Conservation (phyloP, 352 stramenopile species). For the Globisporangium heterothallicum region DNA sequence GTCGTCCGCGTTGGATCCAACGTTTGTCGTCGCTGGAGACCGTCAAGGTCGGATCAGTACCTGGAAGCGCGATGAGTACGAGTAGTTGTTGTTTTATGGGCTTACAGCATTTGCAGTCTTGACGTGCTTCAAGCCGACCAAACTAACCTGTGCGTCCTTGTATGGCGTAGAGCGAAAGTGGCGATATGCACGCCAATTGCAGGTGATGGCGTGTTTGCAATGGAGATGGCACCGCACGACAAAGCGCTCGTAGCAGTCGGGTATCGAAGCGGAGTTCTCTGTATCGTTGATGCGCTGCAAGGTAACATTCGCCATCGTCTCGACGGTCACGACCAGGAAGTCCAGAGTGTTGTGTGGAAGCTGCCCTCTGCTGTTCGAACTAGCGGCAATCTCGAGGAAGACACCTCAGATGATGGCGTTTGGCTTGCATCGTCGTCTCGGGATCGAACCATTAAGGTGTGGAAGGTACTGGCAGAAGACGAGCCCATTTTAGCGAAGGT, state of each 20-base stretch:
- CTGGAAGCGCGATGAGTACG: constrained; percentile 55
- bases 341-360: constrained; percentile 53
- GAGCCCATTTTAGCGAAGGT: constrained; percentile 23
- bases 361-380: not conserved
- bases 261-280: constrained; percentile 63
- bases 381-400: not conserved
- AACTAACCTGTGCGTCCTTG: not conserved
- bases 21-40: constrained; percentile 57
- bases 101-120: constrained; percentile 6
- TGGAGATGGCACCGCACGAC: constrained; percentile 46
- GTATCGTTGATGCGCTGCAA: constrained; percentile 38
- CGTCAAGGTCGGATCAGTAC: constrained; percentile 48
- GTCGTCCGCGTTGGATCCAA: constrained; percentile 23
- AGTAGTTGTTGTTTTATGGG: not conserved
- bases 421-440: constrained; percentile 63
- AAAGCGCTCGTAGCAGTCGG: constrained; percentile 57
- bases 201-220: constrained; percentile 47
- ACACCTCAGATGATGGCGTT: not conserved
- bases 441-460: constrained; percentile 69
- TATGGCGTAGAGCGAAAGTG: constrained; percentile 24
- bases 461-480: constrained; percentile 15
- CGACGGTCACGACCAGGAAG: constrained; percentile 65
- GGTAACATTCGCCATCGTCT: constrained; percentile 34
- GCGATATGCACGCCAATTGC: constrained; percentile 36
- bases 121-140: no score